A percentile compares a stretch with the other conserved stretches of the same genome.
Evolutionary conservation across 257 asterid species (phyloP).

Genomic region (Avicennia marina): DNA sequence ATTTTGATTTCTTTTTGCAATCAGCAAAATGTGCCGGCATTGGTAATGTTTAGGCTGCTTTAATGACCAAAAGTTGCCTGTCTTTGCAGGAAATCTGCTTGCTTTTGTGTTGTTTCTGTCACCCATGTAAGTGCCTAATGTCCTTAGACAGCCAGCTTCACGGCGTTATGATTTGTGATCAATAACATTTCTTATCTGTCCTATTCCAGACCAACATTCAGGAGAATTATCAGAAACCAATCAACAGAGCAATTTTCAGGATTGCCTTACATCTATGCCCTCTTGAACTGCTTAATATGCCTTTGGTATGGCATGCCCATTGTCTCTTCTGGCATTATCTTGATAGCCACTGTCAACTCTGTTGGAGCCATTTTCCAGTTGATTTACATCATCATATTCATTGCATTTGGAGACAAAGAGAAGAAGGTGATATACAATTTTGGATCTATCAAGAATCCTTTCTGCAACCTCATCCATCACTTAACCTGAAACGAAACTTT

Average conservation of each 20-base stretch:
- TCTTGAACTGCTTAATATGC: slow-evolving; percentile 79
- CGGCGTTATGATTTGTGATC: background rate
- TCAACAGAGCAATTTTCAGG: slow-evolving; percentile 91
- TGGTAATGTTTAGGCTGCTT: background rate
- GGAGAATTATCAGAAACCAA: slow-evolving; percentile 52
- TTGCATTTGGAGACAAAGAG: slow-evolving; percentile 41
- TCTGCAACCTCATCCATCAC: too few species aligned
- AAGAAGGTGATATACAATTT: slow-evolving; percentile 36
- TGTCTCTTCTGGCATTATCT: slow-evolving; percentile 58
- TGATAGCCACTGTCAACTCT: slow-evolving; percentile 69
- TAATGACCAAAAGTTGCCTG: background rate
- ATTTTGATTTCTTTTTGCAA: too few species aligned
- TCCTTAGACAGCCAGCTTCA: background rate
- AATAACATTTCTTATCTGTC: background rate
- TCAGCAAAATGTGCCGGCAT: too few species aligned
- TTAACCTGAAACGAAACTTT: background rate
- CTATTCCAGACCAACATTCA: slow-evolving; percentile 80
- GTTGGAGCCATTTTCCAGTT: slow-evolving; percentile 74
- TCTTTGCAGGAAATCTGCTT: slow-evolving; percentile 64
- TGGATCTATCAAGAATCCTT: too few species aligned
- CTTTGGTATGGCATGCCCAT: slow-evolving; percentile 85
- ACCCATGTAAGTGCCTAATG: slow-evolving; percentile 68
- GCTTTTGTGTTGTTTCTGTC: slow-evolving; percentile 78
- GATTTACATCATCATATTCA: slow-evolving; percentile 50
- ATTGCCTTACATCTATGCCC: slow-evolving; percentile 72